phyloP scores from a whole-genome alignment of 371 early-diverging fungal species.

The Vairimorpha ceranae region DNA sequence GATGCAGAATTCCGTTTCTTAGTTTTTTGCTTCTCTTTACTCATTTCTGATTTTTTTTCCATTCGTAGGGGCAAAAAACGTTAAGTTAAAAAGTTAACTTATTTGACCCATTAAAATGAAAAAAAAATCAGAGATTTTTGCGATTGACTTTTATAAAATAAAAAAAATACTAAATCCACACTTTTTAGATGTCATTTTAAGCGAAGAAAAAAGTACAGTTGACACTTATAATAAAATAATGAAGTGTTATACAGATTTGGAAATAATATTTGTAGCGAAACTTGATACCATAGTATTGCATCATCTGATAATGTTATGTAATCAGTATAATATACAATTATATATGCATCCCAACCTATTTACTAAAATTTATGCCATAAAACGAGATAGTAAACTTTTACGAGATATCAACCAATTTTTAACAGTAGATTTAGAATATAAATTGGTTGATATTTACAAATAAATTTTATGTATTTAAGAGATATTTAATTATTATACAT shows the following conservation, averaged over 20 bases:
- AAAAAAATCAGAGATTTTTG: not conserved
- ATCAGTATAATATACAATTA: conserved; percentile 36
- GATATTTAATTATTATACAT: too few species aligned
- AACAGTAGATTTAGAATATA: not conserved
- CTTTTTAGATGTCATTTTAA: not conserved
- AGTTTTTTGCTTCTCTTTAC: not conserved
- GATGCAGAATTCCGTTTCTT: not conserved
- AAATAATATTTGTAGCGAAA: conserved; percentile 13
- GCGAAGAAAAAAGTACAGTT: not conserved
- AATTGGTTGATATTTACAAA: not conserved
- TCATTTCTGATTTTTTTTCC: not conserved
- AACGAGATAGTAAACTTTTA: not conserved
- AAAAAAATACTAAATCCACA: not conserved
- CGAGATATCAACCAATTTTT: not conserved
- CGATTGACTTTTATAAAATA: not conserved
- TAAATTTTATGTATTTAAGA: too few species aligned
- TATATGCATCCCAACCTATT: not conserved
- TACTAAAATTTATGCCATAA: not conserved
- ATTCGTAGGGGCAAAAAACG: not conserved
- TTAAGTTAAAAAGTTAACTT: too few species aligned
- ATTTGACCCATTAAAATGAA: too few species aligned
- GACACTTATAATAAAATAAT: conserved; percentile 48
- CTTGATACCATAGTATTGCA: conserved; percentile 16
- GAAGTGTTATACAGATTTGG: conserved; percentile 29
- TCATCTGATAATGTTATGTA: conserved; percentile 23